phyloP scores from a whole-genome alignment of 306 rosid species.

The Elaeagnus macrophylla region DNA sequence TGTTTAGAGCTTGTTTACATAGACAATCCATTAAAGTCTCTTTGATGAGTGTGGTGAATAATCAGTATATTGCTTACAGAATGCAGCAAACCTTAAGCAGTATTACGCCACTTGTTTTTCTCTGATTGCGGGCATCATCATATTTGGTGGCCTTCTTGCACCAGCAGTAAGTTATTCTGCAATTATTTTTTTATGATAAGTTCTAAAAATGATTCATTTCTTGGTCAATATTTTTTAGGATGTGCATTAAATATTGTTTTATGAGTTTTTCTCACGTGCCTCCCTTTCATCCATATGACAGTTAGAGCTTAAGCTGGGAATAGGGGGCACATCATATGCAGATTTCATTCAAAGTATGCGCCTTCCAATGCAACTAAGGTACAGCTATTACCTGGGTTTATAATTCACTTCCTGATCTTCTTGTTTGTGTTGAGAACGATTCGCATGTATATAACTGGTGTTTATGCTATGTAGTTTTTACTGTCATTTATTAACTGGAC shows the following conservation, averaged over 20 bases:
- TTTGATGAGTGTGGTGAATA: slow-evolving; percentile 12
- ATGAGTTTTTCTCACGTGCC: slow-evolving; percentile 8
- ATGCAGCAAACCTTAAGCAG: slow-evolving; percentile 71
- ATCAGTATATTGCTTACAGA: slow-evolving; percentile 47
- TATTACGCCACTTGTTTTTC: slow-evolving; percentile 83
- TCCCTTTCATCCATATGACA: slow-evolving; percentile 18
- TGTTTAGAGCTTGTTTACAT: not conserved
- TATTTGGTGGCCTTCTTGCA: slow-evolving; percentile 92
- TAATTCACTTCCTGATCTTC: slow-evolving; percentile 2
- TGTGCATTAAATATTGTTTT: not conserved
- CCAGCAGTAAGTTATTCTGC: slow-evolving; percentile 60
- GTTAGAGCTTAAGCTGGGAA: slow-evolving; percentile 94
- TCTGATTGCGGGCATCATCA: slow-evolving; percentile 66
- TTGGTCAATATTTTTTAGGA: not conserved
- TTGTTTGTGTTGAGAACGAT: not conserved
- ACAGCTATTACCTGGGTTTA: slow-evolving; percentile 20
- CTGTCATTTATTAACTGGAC: slow-evolving; percentile 11
- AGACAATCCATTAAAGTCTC: too few species aligned
- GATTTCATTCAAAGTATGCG: slow-evolving; percentile 69
- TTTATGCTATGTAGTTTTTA: slow-evolving; percentile 2
- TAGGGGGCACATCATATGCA: slow-evolving; percentile 91
- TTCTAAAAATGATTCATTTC: not conserved
- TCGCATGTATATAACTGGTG: not conserved
- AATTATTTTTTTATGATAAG: slow-evolving; percentile 1
- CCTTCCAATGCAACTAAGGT: slow-evolving; percentile 97